Evolutionary conservation across 805 yeast genomes (phyloP).

Genomic region (Brettanomyces naardenensis): DNA sequence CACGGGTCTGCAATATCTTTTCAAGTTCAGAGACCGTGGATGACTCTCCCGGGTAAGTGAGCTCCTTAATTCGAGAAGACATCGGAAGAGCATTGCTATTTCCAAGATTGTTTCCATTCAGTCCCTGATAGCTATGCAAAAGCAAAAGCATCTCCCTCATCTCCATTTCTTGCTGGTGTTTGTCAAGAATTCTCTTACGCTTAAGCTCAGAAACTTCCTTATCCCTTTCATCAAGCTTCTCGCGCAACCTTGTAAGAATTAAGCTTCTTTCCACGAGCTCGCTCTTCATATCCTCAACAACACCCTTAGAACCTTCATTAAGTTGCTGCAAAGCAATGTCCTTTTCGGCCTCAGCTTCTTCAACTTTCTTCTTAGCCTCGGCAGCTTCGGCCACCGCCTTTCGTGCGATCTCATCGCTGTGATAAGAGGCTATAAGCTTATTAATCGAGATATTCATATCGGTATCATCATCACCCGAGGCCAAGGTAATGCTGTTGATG

Average conservation of each 20-base stretch:
- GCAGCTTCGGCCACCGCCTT: constrained; percentile 49
- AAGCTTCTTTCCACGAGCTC: constrained; percentile 59
- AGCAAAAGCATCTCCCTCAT: constrained; percentile 65
- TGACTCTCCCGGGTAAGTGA: constrained; percentile 8
- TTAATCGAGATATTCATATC: constrained; percentile 74
- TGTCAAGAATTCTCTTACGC: constrained; percentile 50
- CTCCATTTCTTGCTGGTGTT: constrained; percentile 70
- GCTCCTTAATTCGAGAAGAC: background rate
- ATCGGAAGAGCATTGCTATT: background rate
- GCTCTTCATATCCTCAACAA: constrained; percentile 49
- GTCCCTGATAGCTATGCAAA: constrained; percentile 34
- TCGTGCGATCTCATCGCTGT: constrained; percentile 80
- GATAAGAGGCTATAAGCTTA: constrained; percentile 58
- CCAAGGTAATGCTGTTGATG: constrained; percentile 44
- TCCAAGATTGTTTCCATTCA: background rate
- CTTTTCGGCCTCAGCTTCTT: constrained; percentile 37
- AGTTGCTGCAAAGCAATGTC: constrained; percentile 22
- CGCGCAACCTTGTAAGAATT: constrained; percentile 49
- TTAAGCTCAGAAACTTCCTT: constrained; percentile 57
- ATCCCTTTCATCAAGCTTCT: constrained; percentile 52
- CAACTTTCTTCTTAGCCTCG: constrained; percentile 30
- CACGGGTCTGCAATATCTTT: constrained; percentile 35
- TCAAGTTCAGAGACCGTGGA: constrained; percentile 25
- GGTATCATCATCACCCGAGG: constrained; percentile 49
- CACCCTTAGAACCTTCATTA: constrained; percentile 66